phyloP scores from a whole-genome alignment of 495 filamentous ascomycete species.

The Ascobolus immersus region DNA sequence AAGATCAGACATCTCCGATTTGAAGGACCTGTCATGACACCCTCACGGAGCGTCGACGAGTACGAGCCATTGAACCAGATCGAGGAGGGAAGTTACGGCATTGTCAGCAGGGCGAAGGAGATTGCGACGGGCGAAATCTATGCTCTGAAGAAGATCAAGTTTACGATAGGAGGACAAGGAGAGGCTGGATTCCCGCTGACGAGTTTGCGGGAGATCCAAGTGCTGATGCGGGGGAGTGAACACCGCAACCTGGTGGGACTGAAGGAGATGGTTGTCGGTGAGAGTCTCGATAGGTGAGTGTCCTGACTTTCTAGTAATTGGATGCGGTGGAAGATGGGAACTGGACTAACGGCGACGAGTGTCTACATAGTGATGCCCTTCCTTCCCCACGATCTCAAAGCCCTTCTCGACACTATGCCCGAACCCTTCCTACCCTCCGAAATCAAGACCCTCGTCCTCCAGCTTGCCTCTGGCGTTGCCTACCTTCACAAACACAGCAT shows the following conservation, averaged over 20 bases:
- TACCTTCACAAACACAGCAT: constrained; percentile 85
- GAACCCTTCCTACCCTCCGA: constrained; percentile 87
- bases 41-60: constrained; percentile 59
- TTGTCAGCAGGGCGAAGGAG: constrained; percentile 69
- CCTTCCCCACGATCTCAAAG: constrained; percentile 91
- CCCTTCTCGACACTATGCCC: constrained; percentile 73
- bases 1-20: constrained; percentile 39
- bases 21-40: constrained; percentile 39
- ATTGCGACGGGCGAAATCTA: constrained; percentile 60
- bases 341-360: constrained; percentile 20
- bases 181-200: constrained; percentile 86
- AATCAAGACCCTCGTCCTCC: constrained; percentile 65
- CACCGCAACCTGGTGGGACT: constrained; percentile 60
- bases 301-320: background rate
- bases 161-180: too few relatives aligned
- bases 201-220: constrained; percentile 69
- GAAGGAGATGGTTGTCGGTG: constrained; percentile 65
- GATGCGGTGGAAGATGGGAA: background rate
- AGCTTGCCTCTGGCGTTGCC: constrained; percentile 55
- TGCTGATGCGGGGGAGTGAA: constrained; percentile 28
- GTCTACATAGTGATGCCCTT: constrained; percentile 96
- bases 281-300: constrained; percentile 48
- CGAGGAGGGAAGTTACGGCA: constrained; percentile 89
- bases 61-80: constrained; percentile 89
- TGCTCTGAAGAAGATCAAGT: constrained; percentile 82